Percentiles rank a stretch among this genome's conserved stretches.
phyloP scores from a whole-genome alignment of 257 asterid genomes.

The Primulina eburnea region DNA sequence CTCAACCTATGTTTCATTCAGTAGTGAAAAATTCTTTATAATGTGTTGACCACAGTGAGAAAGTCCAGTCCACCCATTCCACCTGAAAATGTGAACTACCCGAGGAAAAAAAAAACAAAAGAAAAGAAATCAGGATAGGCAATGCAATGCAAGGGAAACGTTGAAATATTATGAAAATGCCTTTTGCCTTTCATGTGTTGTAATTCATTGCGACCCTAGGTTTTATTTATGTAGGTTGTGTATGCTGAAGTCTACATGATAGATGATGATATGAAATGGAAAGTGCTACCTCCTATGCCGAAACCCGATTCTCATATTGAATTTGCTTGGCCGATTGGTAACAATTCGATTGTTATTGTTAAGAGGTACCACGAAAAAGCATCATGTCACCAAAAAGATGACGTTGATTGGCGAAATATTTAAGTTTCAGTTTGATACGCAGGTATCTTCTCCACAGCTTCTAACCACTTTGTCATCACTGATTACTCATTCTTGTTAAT shows the following conservation, averaged over 20 bases:
- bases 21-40: too few species aligned
- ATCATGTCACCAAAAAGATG: slow-evolving; percentile 83
- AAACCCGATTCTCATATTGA: slow-evolving; percentile 95
- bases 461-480: neutral
- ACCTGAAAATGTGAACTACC: neutral
- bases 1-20: too few species aligned
- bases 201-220: too few species aligned
- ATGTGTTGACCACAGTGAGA: too few species aligned
- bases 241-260: slow-evolving; percentile 93
- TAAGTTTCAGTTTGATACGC: slow-evolving; percentile 63
- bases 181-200: too few species aligned
- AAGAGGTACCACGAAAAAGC: slow-evolving; percentile 98
- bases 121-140: too few species aligned
- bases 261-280: slow-evolving; percentile 83
- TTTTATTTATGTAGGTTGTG: too few species aligned
- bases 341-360: slow-evolving; percentile 61
- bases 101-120: too few species aligned
- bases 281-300: slow-evolving; percentile 81
- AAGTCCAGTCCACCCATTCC: too few species aligned
- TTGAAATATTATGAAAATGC: too few species aligned
- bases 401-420: slow-evolving; percentile 79
- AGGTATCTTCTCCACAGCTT: slow-evolving; percentile 40
- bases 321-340: slow-evolving; percentile 84
- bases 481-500: slow-evolving; percentile 13
- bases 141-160: too few species aligned